These are phyloP conservation scores for Aurantiochytrium sp. DNA, from an alignment of 108 stramenopile species.

Conservation along the genomic window DNA sequence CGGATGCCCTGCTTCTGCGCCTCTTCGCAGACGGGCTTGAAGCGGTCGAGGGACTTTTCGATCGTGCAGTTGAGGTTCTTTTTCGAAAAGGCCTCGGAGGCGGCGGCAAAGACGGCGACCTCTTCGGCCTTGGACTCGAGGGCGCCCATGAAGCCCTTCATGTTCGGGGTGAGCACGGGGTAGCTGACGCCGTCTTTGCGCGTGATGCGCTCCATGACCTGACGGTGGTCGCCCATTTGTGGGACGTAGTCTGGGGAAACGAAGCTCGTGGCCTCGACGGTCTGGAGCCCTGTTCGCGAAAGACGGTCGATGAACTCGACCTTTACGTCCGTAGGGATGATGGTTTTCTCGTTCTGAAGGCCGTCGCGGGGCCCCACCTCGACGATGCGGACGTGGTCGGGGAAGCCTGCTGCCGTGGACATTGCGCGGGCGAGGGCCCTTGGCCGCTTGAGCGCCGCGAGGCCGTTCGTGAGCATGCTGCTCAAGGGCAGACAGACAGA, in stretches of 20 bases:
- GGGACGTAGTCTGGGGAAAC: slow-evolving; percentile 87
- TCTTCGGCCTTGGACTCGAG: slow-evolving; percentile 53
- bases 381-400: slow-evolving; percentile 5
- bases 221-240: slow-evolving; percentile 65
- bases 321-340: slow-evolving; percentile 59
- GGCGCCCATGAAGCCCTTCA: slow-evolving; percentile 63
- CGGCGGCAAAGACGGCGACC: slow-evolving; percentile 78
- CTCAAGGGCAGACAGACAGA: no score
- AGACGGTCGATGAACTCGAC: slow-evolving; percentile 57
- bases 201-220: slow-evolving; percentile 56
- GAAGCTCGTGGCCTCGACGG: slow-evolving; percentile 72
- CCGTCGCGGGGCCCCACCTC: slow-evolving; percentile 67
- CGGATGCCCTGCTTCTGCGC: slow-evolving; percentile 48
- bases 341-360: slow-evolving; percentile 47
- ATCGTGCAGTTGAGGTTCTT: slow-evolving; percentile 79
- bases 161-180: slow-evolving; percentile 68
- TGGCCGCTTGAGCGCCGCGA: no score
- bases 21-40: slow-evolving; percentile 53
- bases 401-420: background rate
- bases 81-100: slow-evolving; percentile 72
- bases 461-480: no score
- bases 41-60: slow-evolving; percentile 71
- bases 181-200: slow-evolving; percentile 36
- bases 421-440: no score
- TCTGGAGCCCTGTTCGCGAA: slow-evolving; percentile 58